A percentile compares a stretch with the other conserved stretches of the same genome.
These are phyloP conservation scores for Mortierella sp. DNA, from an alignment of 371 early-diverging fungal species.

Conservation along the genomic window DNA sequence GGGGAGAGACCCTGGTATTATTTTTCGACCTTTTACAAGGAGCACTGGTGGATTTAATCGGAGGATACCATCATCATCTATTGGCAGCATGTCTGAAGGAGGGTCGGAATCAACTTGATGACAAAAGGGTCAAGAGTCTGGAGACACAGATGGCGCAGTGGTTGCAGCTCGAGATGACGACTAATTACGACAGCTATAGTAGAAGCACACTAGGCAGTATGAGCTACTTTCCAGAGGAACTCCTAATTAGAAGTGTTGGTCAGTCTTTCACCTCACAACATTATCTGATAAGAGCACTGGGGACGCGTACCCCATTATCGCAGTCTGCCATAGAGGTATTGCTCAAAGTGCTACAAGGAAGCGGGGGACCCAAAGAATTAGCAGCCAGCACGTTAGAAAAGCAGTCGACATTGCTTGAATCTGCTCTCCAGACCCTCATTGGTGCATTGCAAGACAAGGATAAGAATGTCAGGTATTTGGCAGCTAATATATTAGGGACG, in stretches of 20 bases:
- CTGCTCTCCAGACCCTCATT: neutral
- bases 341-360: no score
- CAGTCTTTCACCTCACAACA: neutral
- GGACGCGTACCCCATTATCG: neutral
- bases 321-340: neutral
- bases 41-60: conserved; percentile 20
- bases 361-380: neutral
- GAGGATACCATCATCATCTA: conserved; percentile 17
- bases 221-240: neutral
- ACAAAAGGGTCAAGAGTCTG: neutral
- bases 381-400: neutral
- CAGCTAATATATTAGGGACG: neutral
- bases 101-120: neutral
- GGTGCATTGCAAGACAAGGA: neutral
- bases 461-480: neutral
- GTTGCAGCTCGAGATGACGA: neutral
- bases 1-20: conserved; percentile 1
- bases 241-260: neutral
- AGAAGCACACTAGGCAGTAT: neutral
- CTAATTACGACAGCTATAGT: neutral
- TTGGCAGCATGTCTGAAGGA: conserved; percentile 23
- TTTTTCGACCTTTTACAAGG: conserved; percentile 20
- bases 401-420: neutral
- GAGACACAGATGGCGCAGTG: neutral
- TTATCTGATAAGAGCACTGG: neutral